phyloP scores from a whole-genome alignment of 2,329 filamentous ascomycete genomes.

The Daldinia sp. region DNA sequence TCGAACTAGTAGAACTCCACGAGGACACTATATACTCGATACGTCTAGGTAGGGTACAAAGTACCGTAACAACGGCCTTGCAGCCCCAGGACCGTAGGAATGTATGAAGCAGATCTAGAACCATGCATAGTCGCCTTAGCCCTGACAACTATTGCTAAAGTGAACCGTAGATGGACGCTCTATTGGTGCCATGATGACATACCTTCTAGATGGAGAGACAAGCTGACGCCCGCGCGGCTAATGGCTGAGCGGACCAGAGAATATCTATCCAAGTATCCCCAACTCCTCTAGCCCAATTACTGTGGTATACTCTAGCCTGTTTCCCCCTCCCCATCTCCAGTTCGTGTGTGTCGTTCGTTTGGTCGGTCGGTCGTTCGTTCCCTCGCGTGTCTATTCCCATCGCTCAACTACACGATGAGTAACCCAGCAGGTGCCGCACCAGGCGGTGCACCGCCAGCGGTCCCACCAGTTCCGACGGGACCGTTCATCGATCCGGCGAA shows the following conservation, averaged over 20 bases:
- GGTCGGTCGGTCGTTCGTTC: neutral
- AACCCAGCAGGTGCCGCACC: neutral
- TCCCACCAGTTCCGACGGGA: neutral
- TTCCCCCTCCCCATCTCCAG: neutral
- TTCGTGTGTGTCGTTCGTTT: neutral
- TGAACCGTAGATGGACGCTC: neutral
- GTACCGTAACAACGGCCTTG: constrained; percentile 3
- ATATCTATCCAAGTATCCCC: constrained; percentile 8
- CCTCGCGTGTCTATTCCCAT: neutral
- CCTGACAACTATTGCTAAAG: neutral
- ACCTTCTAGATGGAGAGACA: neutral
- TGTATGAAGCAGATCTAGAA: constrained; percentile 9
- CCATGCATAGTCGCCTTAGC: neutral
- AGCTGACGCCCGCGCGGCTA: neutral
- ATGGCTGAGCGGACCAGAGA: neutral
- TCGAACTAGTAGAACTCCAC: neutral
- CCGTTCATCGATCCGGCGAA: constrained; percentile 1
- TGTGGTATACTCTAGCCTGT: neutral
- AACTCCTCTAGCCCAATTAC: constrained; percentile 2
- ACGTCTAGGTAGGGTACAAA: neutral
- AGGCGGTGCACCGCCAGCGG: neutral
- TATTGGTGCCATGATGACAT: neutral
- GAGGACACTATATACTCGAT: neutral
- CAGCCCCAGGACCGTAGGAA: neutral
- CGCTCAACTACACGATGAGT: constrained; percentile 1